Evolutionary conservation across 2,329 filamentous ascomycete species (phyloP).

Genomic region (Kalmusia sp.): DNA sequence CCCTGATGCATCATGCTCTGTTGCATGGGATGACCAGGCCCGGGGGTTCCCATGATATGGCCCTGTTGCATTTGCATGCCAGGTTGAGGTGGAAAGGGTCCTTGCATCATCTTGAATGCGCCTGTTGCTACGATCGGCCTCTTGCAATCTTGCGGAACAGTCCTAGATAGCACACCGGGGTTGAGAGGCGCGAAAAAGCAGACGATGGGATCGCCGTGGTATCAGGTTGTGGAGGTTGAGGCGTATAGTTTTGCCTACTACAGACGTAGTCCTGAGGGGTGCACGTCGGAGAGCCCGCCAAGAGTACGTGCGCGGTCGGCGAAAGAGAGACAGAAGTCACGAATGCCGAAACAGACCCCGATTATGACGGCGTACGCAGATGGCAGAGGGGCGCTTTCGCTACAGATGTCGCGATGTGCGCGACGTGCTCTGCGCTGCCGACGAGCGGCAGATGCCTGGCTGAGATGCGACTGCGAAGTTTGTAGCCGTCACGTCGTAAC

Average conservation of each 20-base stretch:
- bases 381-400: constrained; percentile 20
- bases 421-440: constrained; percentile 25
- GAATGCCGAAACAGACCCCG: background rate
- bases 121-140: constrained; percentile 20
- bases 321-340: background rate
- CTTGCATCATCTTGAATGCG: constrained; percentile 72
- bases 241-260: constrained; percentile 17
- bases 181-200: constrained; percentile 10
- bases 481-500: constrained; percentile 17
- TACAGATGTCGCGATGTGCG: constrained; percentile 28
- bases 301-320: background rate
- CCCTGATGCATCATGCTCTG: constrained; percentile 76
- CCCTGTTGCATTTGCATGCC: constrained; percentile 73
- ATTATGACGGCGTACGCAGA: background rate
- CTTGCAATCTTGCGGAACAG: constrained; percentile 11
- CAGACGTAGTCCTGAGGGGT: constrained; percentile 20
- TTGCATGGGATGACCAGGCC: constrained; percentile 72
- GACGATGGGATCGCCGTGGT: background rate
- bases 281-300: background rate
- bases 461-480: constrained; percentile 26
- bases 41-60: constrained; percentile 70
- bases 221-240: background rate
- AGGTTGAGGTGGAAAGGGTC: constrained; percentile 71
- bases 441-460: constrained; percentile 32
- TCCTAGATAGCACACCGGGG: constrained; percentile 7